phyloP scores from a whole-genome alignment of 768 basidiomycete genomes.

The Amylocystis lapponica region DNA sequence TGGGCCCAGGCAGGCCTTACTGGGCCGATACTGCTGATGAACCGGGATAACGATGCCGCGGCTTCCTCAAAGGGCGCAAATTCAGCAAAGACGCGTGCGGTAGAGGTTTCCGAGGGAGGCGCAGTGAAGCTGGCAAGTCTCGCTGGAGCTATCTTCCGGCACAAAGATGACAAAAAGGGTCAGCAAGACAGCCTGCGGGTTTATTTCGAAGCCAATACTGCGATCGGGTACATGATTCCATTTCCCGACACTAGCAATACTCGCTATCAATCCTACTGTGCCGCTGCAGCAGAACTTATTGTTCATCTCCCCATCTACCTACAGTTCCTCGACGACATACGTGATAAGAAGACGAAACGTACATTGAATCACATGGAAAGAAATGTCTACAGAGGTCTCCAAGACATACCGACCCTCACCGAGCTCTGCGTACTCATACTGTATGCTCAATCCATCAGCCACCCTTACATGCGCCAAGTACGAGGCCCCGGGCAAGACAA shows the following conservation, averaged over 20 bases:
- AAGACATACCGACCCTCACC: slow-evolving; percentile 12
- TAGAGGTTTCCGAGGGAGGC: slow-evolving; percentile 9
- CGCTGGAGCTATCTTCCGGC: slow-evolving; percentile 24
- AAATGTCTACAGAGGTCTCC: slow-evolving; percentile 10
- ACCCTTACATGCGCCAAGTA: too few species aligned
- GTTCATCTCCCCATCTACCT: slow-evolving; percentile 23
- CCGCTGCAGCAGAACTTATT: slow-evolving; percentile 24
- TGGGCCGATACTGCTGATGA: too few species aligned
- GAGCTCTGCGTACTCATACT: too few species aligned
- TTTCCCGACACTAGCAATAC: slow-evolving; percentile 35
- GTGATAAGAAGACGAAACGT: slow-evolving; percentile 21
- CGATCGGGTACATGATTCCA: slow-evolving; percentile 9
- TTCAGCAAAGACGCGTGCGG: too few species aligned
- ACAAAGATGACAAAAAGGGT: slow-evolving; percentile 33
- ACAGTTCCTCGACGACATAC: slow-evolving; percentile 14
- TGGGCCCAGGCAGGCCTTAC: too few species aligned
- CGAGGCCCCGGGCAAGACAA: too few species aligned
- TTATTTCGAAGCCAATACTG: slow-evolving; percentile 18
- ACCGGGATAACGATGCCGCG: too few species aligned
- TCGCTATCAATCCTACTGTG: slow-evolving; percentile 27
- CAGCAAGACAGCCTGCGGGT: slow-evolving; percentile 24
- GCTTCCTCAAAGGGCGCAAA: too few species aligned
- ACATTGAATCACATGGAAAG: slow-evolving; percentile 30
- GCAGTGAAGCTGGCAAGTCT: slow-evolving; percentile 22
- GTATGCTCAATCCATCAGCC: too few species aligned